Evolutionary conservation across 2,329 filamentous ascomycete genomes (phyloP), one percentile per base, ranked within the genome.

Genomic region (Diaporthe citriasiana): DNA sequence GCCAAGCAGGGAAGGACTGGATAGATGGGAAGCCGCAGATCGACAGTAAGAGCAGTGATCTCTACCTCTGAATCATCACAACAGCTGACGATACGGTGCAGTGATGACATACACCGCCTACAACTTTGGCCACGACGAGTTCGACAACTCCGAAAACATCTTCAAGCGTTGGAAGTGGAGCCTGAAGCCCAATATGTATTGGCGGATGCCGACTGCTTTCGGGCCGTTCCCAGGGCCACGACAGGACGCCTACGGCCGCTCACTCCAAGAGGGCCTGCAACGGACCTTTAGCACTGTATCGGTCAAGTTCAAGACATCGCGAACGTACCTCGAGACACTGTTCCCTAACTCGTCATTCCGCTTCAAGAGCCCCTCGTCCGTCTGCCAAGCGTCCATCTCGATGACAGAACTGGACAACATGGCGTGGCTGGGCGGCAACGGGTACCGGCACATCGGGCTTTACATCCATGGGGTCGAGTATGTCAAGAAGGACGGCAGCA

Each of bases 121-220:
- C 79, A 90, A 88, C 77, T 90, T 89, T 76, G 87, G 87, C 9
- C 87, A 90, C 77, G 89, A 92, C 74, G 90, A 91, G 77, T 88
- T 85, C 78, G 86, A 92, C 78, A 81, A 88, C 77, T 87, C 89
- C 0, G 84, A 81, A 0, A 85, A 89, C 57, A 78, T 83, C 38
- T 84, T 91, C 47, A 85, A 86, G 5, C 83, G 87, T 70, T 89
- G 87, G 84, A 81, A 86, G 7, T 86, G 85, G 83, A 80, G 80
- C 0, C 79, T 79, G 27, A 82, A 81, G 71, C 76, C 80, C 1
- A 78, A 81, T 50, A 77, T 83, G 40, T 84, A 82, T 82, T 86
- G 83, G 83, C 81, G 86, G 12, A 84, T 84, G 80, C 87, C 86
- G 15, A 78, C 83, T 30, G 82, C 83, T 1, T 88, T 87, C 74